Base-by-base conservation (phyloP, 2,329 filamentous ascomycete genomes). In the Paraphaeosphaeria minitans region DNA sequence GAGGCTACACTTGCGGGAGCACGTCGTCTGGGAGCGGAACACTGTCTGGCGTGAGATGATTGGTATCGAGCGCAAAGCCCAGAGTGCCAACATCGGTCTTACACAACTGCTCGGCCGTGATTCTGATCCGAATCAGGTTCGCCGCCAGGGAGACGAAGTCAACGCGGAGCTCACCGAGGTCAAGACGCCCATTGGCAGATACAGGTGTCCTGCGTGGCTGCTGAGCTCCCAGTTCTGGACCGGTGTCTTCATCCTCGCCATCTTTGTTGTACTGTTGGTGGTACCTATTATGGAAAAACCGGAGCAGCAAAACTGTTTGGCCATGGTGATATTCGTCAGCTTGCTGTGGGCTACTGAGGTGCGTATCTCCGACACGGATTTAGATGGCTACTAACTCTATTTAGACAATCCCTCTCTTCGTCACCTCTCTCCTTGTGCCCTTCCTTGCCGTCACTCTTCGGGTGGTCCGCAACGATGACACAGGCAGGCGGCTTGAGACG, bases 21-120 rank as follows among this genome's bases (percentile, higher is more conserved):
- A 99, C 76, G 93, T 99, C 21, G 94, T 98, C 0, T 99, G 95
- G 96, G 96, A 99, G 77, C 87, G 95, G 57, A 99, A 99, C 74
- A 99, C 95, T 0, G 95, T 99, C 19, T 99, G 95, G 95, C 85
- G 96, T 79, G 95, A 99, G 70, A 95, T 99, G 87, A 99, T 99
- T 74, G 95, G 94, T 54, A 94, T 99, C 67, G 96, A 99, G 80
- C 86, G 95, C 22, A 93, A 96, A 73, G 92, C 92, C 1, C 94
- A 98, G 78, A 96, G 95, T 9, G 94, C 94, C 9, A 95, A 94
- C 67, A 84, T 99, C 64, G 95, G 95, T 43, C 81, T 91, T 52
- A 80, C 86, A 22, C 87, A 90, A 0, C 83, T 98, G 55, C 85
- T 98, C 2, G 93, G 93, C 4, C 85, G 86, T 27, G 89, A 90